These are phyloP conservation scores for Dendrothele bispora DNA, from an alignment of 768 basidiomycete species.

Conservation along the genomic window DNA sequence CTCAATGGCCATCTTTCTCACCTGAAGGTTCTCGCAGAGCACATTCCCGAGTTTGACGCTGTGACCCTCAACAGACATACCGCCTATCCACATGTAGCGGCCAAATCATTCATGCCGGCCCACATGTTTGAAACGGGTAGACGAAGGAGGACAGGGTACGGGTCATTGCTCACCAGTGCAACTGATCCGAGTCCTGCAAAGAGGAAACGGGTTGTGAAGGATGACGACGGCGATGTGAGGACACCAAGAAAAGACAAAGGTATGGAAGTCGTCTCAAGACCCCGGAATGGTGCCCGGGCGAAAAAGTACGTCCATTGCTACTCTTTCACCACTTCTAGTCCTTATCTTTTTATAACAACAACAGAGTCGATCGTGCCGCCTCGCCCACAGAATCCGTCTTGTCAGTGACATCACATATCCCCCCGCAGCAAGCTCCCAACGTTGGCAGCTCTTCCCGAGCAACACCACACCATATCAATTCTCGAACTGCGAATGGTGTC, in stretches of 20 bases:
- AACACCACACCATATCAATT: conserved; percentile 25
- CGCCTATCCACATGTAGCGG: conserved; percentile 73
- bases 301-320: conserved; percentile 49
- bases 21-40: conserved; percentile 59
- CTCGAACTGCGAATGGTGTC: conserved; percentile 26
- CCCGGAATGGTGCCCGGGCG: conserved; percentile 52
- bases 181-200: conserved; percentile 66
- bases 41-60: conserved; percentile 64
- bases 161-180: conserved; percentile 51
- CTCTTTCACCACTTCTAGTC: conserved; percentile 1
- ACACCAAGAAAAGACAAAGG: conserved; percentile 66
- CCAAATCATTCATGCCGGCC: conserved; percentile 65
- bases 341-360: conserved; percentile 4
- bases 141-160: conserved; percentile 55
- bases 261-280: conserved; percentile 43
- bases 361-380: conserved; percentile 59
- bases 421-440: conserved; percentile 31
- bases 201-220: conserved; percentile 56
- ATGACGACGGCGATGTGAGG: conserved; percentile 65
- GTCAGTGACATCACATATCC: conserved; percentile 69
- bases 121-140: conserved; percentile 63
- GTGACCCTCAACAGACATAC: conserved; percentile 60
- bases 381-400: conserved; percentile 76
- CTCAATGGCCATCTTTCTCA: conserved; percentile 67
- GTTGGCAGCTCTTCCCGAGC: conserved; percentile 23